Evolutionary conservation across 371 early-diverging fungal genomes (phyloP), one percentile per base, ranked within the genome.

Genomic region (Mortierella sp.): DNA sequence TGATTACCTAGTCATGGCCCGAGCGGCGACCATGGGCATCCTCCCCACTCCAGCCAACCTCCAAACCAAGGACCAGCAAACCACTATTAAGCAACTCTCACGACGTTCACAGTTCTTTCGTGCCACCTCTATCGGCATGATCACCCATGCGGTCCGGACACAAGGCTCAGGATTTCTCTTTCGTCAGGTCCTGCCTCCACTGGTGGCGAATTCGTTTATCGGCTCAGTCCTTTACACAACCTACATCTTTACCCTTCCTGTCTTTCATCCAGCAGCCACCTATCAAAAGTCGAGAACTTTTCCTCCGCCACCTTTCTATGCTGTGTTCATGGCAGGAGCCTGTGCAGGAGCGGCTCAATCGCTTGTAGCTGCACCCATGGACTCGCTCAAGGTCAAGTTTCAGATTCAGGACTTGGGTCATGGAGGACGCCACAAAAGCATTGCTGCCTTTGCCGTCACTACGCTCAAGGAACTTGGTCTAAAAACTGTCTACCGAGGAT

Each of bases 1-100:
- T 4, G 94, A 94, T 76, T 94, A 94, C 70, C 76, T 93, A 46
- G 88, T 92, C 21, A 90, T 93, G 81, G 94, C 93, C 4, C 84
- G 92, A 48, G 93, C 93, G 1, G 71, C 69, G 18, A 72, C 77
- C 11, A 68, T 72, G 69, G 77, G 77, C 1, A 46, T 90, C n/a
- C 81, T 88, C 72, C 90, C 91, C 1, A 48, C 74, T 4, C 82
- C 88, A 1, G 71, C 83, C 45, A 69, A 83, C 51, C 70, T 68
- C 14, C 64, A 65, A 14, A 28, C 63, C 43, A 64, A 43, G 23
- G 64, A 57, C 25, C 15, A 30, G 2, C 62, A 30, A 45, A 46
- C 60, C 23, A 12, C 62, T 4, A 15, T 46, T 7, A 67, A 45
- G 21, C 57, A 47, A 4, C 62, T 62, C 16, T 73, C 72, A 26